phyloP scores from a whole-genome alignment of 768 basidiomycete species.

The Boletus huronensis region DNA sequence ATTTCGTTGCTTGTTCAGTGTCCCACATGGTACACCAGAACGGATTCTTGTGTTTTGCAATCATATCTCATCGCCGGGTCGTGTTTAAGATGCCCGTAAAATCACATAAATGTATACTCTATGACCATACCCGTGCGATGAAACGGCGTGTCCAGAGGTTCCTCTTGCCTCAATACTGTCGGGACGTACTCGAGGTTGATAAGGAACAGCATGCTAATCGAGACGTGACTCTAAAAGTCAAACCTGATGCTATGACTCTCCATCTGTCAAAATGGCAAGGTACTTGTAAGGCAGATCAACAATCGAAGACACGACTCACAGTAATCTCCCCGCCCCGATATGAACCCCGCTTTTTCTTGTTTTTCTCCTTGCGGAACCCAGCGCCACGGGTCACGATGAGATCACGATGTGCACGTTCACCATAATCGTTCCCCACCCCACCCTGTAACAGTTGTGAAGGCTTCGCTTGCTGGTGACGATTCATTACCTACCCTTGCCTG shows the following conservation, averaged over 20 bases:
- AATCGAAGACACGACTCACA: slow-evolving; percentile 41
- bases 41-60: no score
- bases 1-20: no score
- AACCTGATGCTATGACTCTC: slow-evolving; percentile 89
- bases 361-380: slow-evolving; percentile 98
- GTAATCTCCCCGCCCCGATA: slow-evolving; percentile 96
- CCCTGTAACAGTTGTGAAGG: slow-evolving; percentile 39
- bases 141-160: background rate
- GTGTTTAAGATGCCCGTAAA: background rate
- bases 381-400: slow-evolving; percentile 91
- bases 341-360: slow-evolving; percentile 97
- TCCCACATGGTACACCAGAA: no score
- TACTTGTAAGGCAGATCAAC: background rate
- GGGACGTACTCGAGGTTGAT: background rate
- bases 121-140: background rate
- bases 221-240: slow-evolving; percentile 33
- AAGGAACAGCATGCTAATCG: background rate
- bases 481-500: slow-evolving; percentile 60
- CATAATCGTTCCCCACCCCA: slow-evolving; percentile 76
- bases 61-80: no score
- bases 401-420: slow-evolving; percentile 78
- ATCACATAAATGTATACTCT: background rate
- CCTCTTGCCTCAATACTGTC: background rate
- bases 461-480: background rate
- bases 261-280: slow-evolving; percentile 44